phyloP scores from a whole-genome alignment of 305 asterid species.

The Fraxinus velutina region DNA sequence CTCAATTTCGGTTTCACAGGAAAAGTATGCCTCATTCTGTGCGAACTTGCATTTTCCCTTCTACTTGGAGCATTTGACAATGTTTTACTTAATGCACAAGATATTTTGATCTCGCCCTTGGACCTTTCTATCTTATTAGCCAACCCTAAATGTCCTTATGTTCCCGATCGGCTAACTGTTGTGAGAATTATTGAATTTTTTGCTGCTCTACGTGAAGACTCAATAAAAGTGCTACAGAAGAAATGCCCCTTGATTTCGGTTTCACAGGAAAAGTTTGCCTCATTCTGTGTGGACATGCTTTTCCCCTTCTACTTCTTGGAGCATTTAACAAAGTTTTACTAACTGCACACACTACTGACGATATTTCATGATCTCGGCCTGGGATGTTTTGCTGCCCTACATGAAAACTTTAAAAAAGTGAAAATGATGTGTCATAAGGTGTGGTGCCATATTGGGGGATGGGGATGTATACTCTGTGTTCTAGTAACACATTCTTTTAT shows the following conservation, averaged over 20 bases:
- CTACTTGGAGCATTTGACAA: not conserved
- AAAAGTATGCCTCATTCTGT: slow-evolving; percentile 49
- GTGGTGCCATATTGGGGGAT: not conserved
- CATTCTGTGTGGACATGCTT: slow-evolving; percentile 14
- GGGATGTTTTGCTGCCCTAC: not conserved
- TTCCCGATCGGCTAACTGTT: not conserved
- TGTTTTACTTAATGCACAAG: not conserved
- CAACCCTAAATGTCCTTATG: not conserved
- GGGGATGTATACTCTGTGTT: not conserved
- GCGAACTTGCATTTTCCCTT: slow-evolving; percentile 12
- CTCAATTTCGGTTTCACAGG: slow-evolving; percentile 96
- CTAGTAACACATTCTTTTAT: not conserved
- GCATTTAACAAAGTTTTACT: not conserved
- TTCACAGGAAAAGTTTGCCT: slow-evolving; percentile 83
- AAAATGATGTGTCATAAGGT: not conserved
- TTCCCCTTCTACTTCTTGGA: slow-evolving; percentile 1
- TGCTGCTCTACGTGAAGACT: not conserved
- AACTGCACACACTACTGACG: not conserved
- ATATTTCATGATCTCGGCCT: not conserved
- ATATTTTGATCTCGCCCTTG: not conserved
- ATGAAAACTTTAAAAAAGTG: not conserved
- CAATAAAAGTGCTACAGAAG: slow-evolving; percentile 42
- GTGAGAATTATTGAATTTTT: not conserved
- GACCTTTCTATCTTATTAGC: not conserved
- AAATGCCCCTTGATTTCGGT: slow-evolving; percentile 80